Percentiles rank a stretch among this genome's conserved stretches.
These are phyloP conservation scores for Aspergillus melleus DNA, from an alignment of 2,329 filamentous ascomycete genomes.

Conservation along the genomic window DNA sequence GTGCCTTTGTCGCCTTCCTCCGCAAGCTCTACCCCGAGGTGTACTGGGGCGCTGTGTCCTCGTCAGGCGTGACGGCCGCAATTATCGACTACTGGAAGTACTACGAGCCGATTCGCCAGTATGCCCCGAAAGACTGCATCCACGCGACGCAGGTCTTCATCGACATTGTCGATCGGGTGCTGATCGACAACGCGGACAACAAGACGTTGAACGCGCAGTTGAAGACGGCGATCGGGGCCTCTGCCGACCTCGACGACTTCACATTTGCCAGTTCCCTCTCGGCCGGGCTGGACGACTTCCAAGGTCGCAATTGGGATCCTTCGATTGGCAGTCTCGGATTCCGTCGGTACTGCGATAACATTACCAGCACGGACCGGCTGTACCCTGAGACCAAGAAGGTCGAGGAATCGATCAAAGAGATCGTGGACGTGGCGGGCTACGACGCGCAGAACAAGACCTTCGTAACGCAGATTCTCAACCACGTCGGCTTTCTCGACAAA, in stretches of 20 bases:
- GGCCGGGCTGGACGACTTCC: constrained; percentile 53
- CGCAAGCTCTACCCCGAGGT: constrained; percentile 74
- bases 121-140: constrained; percentile 64
- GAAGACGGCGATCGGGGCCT: constrained; percentile 56
- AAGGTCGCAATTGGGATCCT: constrained; percentile 62
- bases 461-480: constrained; percentile 57
- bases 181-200: constrained; percentile 50
- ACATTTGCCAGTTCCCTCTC: constrained; percentile 34
- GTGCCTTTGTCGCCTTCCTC: constrained; percentile 74
- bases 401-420: constrained; percentile 32
- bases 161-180: constrained; percentile 60
- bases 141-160: constrained; percentile 61
- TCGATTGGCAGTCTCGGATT: constrained; percentile 51
- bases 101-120: constrained; percentile 58
- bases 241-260: constrained; percentile 9
- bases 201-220: constrained; percentile 45
- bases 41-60: constrained; percentile 77
- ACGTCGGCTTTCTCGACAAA: constrained; percentile 55
- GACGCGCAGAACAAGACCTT: constrained; percentile 40
- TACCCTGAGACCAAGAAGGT: constrained; percentile 35
- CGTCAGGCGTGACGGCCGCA: constrained; percentile 74
- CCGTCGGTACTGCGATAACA: constrained; percentile 56
- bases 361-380: constrained; percentile 49
- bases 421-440: constrained; percentile 16
- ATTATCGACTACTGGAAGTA: constrained; percentile 75